Evolutionary conservation across 2,329 filamentous ascomycete genomes (phyloP).

Genomic region (Botryotinia convoluta): DNA sequence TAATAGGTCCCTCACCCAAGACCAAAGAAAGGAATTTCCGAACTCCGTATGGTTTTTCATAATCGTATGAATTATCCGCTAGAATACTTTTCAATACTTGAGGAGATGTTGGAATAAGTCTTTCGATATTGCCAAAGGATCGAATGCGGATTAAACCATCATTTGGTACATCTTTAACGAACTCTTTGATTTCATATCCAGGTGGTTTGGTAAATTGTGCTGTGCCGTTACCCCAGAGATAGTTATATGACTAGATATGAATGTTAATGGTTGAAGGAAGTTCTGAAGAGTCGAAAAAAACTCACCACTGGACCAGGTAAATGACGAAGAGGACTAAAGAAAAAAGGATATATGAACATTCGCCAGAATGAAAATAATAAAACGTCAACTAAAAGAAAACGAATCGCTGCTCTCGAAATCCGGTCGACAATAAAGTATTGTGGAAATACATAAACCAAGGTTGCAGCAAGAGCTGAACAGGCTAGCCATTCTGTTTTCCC

Average conservation of each 20-base stretch:
- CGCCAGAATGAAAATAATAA: constrained; percentile 8
- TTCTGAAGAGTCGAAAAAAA: neutral
- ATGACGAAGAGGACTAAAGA: constrained; percentile 25
- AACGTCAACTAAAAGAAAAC: constrained; percentile 11
- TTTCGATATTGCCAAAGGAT: constrained; percentile 57
- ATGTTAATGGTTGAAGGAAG: neutral
- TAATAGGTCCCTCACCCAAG: constrained; percentile 66
- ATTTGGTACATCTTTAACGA: constrained; percentile 57
- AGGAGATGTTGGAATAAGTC: constrained; percentile 55
- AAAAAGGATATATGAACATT: constrained; percentile 21
- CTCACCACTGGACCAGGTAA: constrained; percentile 21
- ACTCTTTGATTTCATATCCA: constrained; percentile 25
- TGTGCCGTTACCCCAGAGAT: constrained; percentile 5
- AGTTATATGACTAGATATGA: constrained; percentile 4
- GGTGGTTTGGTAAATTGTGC: constrained; percentile 8
- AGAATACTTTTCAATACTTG: constrained; percentile 67
- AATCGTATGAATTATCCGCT: constrained; percentile 66
- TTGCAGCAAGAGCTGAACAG: constrained; percentile 6
- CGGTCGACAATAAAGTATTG: constrained; percentile 6
- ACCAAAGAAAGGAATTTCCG: constrained; percentile 58
- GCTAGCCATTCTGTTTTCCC: constrained; percentile 10
- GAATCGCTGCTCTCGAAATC: constrained; percentile 10
- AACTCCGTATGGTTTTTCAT: constrained; percentile 57
- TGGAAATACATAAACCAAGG: constrained; percentile 12
- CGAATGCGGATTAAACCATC: constrained; percentile 66